These are phyloP conservation scores for Hygrophila difformis DNA, from an alignment of 257 asterid species.

Conservation along the genomic window DNA sequence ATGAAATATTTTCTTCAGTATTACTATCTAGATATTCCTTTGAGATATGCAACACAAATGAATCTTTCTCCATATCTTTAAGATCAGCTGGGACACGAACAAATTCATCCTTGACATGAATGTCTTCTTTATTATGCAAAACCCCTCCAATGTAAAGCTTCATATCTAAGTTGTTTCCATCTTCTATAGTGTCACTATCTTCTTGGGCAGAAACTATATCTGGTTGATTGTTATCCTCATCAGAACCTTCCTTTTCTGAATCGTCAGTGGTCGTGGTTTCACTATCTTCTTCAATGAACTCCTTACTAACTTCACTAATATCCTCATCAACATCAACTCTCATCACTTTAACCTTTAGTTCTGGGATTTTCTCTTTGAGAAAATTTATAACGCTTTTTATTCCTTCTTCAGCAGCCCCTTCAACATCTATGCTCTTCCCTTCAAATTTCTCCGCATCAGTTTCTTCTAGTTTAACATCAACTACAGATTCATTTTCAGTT, in stretches of 20 bases:
- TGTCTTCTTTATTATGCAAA: constrained; percentile 66
- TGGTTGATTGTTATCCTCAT: constrained; percentile 30
- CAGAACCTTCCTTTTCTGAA: constrained; percentile 44
- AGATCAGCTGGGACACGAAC: constrained; percentile 79
- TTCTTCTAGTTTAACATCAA: constrained; percentile 57
- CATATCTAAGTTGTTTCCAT: constrained; percentile 50
- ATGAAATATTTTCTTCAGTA: constrained; percentile 36
- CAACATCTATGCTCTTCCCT: constrained; percentile 56
- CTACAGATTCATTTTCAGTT: constrained; percentile 45
- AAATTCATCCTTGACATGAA: constrained; percentile 58
- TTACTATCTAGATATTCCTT: constrained; percentile 43
- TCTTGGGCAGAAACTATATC: constrained; percentile 47
- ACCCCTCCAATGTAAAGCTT: constrained; percentile 89
- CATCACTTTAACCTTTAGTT: constrained; percentile 70
- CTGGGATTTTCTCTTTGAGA: constrained; percentile 87
- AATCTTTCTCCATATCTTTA: constrained; percentile 64
- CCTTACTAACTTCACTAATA: constrained; percentile 51
- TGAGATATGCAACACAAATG: constrained; percentile 75
- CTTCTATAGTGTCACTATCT: constrained; percentile 37
- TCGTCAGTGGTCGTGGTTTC: constrained; percentile 34
- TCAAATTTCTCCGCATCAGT: constrained; percentile 53
- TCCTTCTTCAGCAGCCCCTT: constrained; percentile 89
- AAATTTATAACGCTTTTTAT: constrained; percentile 72
- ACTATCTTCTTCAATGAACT: constrained; percentile 51
- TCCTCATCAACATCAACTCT: constrained; percentile 51